A percentile compares a stretch with the other conserved stretches of the same genome.
Conservation (phyloP, 2,329 filamentous ascomycete species). For the Lasiodiplodia hormozganensis region DNA sequence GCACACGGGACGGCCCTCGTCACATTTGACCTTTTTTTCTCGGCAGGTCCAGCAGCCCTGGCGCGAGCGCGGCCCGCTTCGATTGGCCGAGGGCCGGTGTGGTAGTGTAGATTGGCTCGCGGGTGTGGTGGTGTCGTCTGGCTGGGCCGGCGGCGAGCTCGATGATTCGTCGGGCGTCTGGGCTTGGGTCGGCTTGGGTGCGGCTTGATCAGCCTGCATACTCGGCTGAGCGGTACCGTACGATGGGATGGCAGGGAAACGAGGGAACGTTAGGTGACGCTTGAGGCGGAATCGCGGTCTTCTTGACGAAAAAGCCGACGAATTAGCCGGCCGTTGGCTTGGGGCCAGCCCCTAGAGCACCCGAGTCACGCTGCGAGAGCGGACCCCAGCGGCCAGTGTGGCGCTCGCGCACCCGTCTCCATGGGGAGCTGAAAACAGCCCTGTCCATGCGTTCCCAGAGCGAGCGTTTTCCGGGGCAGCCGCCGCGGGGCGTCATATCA, state of each 20-base stretch:
- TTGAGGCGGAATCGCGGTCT: slow-evolving; percentile 4
- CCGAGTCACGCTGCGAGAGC: slow-evolving; percentile 6
- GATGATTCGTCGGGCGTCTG: slow-evolving; percentile 1
- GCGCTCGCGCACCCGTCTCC: background rate
- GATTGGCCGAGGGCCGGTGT: slow-evolving; percentile 23
- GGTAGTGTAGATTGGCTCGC: background rate
- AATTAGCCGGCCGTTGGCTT: background rate
- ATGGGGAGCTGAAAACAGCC: background rate
- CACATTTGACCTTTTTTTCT: slow-evolving; percentile 25
- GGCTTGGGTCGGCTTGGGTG: background rate
- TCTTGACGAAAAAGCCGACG: slow-evolving; percentile 5
- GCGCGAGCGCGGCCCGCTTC: slow-evolving; percentile 17
- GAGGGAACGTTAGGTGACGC: background rate
- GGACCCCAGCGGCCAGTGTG: background rate
- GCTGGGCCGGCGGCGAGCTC: background rate
- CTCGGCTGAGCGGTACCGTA: slow-evolving; percentile 8
- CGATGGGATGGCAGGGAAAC: slow-evolving; percentile 20
- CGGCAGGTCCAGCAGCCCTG: slow-evolving; percentile 24
- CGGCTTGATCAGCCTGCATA: slow-evolving; percentile 17
- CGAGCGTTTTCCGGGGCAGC: background rate
- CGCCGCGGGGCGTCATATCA: background rate
- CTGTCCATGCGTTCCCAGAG: background rate
- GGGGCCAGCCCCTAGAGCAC: background rate
- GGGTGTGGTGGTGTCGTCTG: slow-evolving; percentile 1
- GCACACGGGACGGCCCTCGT: slow-evolving; percentile 36